A percentile compares a stretch with the other conserved stretches of the same genome.
These are phyloP conservation scores for Omphalotus guepiniiformis DNA, from an alignment of 768 basidiomycete species.

Conservation along the genomic window DNA sequence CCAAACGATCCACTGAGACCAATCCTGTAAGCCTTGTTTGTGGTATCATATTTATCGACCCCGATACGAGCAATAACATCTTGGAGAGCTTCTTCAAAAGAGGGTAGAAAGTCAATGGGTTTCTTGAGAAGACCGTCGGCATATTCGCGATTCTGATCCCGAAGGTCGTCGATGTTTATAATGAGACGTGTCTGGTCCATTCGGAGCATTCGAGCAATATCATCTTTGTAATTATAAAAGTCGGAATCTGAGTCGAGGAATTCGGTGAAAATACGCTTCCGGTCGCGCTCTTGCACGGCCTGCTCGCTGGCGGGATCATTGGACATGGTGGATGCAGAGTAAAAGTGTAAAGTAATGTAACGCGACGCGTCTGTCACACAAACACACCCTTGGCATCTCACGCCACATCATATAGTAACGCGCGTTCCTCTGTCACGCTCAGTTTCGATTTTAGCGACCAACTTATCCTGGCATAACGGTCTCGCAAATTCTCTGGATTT, in stretches of 20 bases:
- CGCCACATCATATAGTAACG: not conserved
- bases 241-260: conserved; percentile 67
- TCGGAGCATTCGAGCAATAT: conserved; percentile 78
- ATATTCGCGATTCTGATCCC: conserved; percentile 86
- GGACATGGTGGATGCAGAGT: conserved; percentile 25
- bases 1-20: conserved; percentile 97
- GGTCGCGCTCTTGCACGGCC: conserved; percentile 58
- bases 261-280: conserved; percentile 76
- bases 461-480: too few relatives aligned
- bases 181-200: conserved; percentile 83
- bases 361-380: conserved; percentile 2
- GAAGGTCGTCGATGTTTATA: conserved; percentile 93
- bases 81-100: conserved; percentile 81
- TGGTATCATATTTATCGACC: conserved; percentile 74
- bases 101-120: conserved; percentile 82
- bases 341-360: conserved; percentile 16
- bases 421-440: not conserved
- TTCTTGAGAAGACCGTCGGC: conserved; percentile 87
- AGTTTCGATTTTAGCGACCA: too few relatives aligned
- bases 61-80: conserved; percentile 71
- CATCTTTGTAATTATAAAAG: conserved; percentile 79
- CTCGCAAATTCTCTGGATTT: too few relatives aligned
- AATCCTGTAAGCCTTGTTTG: conserved; percentile 77
- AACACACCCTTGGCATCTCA: not conserved
- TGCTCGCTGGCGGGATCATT: conserved; percentile 40